Conservation (phyloP, 345 rosid genomes). For the Populus deltoides region DNA sequence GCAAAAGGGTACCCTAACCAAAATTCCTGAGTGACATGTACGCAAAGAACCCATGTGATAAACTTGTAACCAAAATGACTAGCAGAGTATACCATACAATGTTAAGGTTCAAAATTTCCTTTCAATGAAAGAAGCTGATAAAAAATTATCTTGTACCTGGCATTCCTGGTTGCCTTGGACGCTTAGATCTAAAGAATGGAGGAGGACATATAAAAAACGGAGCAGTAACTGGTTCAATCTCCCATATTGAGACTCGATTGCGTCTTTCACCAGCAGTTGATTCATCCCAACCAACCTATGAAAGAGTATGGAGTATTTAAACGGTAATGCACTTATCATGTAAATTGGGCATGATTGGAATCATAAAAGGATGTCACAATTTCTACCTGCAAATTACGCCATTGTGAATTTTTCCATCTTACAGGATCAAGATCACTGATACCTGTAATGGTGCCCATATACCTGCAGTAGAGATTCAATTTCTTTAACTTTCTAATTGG, state of each 20-base stretch:
- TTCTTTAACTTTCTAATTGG: background rate
- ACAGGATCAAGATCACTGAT: conserved; percentile 81
- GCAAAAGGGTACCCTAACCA: background rate
- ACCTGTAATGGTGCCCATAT: conserved; percentile 94
- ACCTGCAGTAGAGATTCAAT: conserved; percentile 46
- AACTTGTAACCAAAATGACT: background rate
- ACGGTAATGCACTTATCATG: background rate
- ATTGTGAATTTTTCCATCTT: conserved; percentile 93
- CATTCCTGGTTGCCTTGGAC: conserved; percentile 79
- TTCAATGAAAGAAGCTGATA: background rate
- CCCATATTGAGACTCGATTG: conserved; percentile 88
- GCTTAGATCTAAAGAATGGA: conserved; percentile 82
- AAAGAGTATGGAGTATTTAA: conserved; percentile 5
- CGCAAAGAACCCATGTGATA: background rate
- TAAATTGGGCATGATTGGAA: background rate
- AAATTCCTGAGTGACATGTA: background rate
- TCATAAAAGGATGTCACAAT: background rate
- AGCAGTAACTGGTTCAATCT: conserved; percentile 86
- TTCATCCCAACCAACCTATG: conserved; percentile 98
- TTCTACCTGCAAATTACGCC: conserved; percentile 88
- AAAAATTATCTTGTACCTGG: conserved; percentile 40
- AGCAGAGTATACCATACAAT: background rate
- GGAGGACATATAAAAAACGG: conserved; percentile 94
- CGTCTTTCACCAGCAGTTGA: conserved; percentile 86
- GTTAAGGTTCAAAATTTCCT: background rate